phyloP scores from a whole-genome alignment of 2,329 filamentous ascomycete species.

The Stylonectria norvegica region DNA sequence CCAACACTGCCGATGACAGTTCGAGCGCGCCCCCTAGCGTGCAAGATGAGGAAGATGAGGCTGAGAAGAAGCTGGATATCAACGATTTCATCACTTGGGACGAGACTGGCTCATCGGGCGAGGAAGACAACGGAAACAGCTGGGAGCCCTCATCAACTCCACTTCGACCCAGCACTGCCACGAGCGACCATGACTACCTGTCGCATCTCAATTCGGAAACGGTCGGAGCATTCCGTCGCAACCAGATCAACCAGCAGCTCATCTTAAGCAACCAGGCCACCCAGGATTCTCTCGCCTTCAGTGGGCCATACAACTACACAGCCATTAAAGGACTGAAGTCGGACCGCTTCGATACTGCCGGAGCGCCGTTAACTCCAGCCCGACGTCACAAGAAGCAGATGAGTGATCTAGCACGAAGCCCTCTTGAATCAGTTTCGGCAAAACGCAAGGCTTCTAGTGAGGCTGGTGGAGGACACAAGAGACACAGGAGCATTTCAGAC shows the following conservation, averaged over 20 bases:
- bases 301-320: constrained; percentile 57
- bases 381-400: constrained; percentile 54
- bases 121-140: constrained; percentile 52
- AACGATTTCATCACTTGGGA: constrained; percentile 72
- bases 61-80: constrained; percentile 61
- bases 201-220: constrained; percentile 64
- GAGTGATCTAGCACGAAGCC: constrained; percentile 46
- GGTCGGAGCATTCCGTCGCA: constrained; percentile 74
- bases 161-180: constrained; percentile 45
- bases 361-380: constrained; percentile 64
- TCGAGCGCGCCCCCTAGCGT: constrained; percentile 33
- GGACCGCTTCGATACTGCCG: constrained; percentile 63
- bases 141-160: constrained; percentile 52
- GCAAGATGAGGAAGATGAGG: constrained; percentile 59
- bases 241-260: constrained; percentile 60
- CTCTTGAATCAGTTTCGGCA: constrained; percentile 45
- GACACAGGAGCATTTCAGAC: constrained; percentile 58
- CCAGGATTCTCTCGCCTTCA: constrained; percentile 60
- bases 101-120: constrained; percentile 56
- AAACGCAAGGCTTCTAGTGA: constrained; percentile 56
- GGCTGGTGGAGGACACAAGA: constrained; percentile 46
- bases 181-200: constrained; percentile 44
- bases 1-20: constrained; percentile 50
- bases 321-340: constrained; percentile 61
- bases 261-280: constrained; percentile 59